Evolutionary conservation across 164 flowering plant genomes (phyloP), one percentile per base, ranked within the genome.

Genomic region (Aristolochia fimbriata): DNA sequence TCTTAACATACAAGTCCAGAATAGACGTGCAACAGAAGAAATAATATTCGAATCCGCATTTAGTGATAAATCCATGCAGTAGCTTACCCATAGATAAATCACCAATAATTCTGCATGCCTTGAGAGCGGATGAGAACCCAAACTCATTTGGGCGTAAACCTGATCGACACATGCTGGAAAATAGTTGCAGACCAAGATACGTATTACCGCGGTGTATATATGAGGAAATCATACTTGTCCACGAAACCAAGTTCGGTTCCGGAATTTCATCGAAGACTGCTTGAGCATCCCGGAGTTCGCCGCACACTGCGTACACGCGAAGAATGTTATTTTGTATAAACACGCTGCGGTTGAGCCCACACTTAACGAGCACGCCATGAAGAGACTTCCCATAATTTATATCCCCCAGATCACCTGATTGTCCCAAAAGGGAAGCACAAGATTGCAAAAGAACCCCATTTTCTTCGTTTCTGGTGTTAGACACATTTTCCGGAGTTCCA

Each of bases 171-270:
- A 71, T 64, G 16, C 15, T 0, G 11, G 14, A 57, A 27, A 67
- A 68, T 27, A 63, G 10, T 27, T 63, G 51, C 47, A 68, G 30
- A 37, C 64, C 69, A 30, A 21, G 51, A 51, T 71, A 62, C 22
- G 50, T 66, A 23, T 64, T 60, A 54, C 80, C 74, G 67, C 62
- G 71, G 63, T 74, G 75, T 56, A 73, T 71, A 47, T 73, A 78
- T 0, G 77, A 77, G 25, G 61, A 60, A n/a, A 83, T 78, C 75
- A 79, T 73, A 15, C 78, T 74, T 47, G 82, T 83, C 83, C 83
- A 81, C 4, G 88, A 81, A 63, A 79, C 75, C 24, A 74, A 75
- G 55, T 66, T 68, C 58, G 72, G 77, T 7, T 74, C 71, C 1
- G 19, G 41, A 60, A 78, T 76, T 47, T 61, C 78, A 21, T 65